phyloP scores from a whole-genome alignment of 148 eudicot species.

The Rhododendron vialii region DNA sequence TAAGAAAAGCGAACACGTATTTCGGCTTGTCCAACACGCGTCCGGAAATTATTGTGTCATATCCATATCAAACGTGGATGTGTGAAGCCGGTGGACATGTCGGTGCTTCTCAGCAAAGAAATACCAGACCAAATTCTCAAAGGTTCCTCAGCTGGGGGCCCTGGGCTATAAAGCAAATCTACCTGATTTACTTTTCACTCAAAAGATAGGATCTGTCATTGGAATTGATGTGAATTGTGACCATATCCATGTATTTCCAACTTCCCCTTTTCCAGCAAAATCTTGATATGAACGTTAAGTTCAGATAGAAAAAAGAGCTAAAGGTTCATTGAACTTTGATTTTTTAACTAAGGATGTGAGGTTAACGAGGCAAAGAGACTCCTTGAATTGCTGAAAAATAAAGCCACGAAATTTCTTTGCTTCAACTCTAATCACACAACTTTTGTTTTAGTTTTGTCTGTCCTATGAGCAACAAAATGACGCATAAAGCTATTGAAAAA shows the following conservation, averaged over 20 bases:
- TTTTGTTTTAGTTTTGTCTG: background rate
- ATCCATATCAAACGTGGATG: background rate
- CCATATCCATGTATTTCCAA: background rate
- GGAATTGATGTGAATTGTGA: background rate
- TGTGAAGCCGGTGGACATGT: background rate
- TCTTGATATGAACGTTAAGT: background rate
- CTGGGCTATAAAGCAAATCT: constrained; percentile 17
- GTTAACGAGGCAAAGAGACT: background rate
- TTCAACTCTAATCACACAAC: background rate
- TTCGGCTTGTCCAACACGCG: background rate
- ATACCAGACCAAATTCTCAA: background rate
- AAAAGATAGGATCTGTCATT: constrained; percentile 6
- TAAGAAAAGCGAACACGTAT: background rate
- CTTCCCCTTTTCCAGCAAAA: constrained; percentile 5
- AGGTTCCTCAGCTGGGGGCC: constrained; percentile 18
- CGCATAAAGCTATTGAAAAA: background rate
- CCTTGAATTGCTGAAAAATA: constrained; percentile 1
- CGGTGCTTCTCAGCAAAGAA: background rate
- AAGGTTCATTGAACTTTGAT: constrained; percentile 15
- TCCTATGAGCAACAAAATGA: background rate
- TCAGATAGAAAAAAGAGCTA: background rate
- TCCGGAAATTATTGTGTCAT: background rate
- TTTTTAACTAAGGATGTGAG: background rate
- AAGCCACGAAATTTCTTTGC: background rate
- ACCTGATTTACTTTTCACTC: constrained; percentile 9